Evolutionary conservation across 1,139 yeast species (phyloP).

Genomic region (Debaryomycetaceae sp.): DNA sequence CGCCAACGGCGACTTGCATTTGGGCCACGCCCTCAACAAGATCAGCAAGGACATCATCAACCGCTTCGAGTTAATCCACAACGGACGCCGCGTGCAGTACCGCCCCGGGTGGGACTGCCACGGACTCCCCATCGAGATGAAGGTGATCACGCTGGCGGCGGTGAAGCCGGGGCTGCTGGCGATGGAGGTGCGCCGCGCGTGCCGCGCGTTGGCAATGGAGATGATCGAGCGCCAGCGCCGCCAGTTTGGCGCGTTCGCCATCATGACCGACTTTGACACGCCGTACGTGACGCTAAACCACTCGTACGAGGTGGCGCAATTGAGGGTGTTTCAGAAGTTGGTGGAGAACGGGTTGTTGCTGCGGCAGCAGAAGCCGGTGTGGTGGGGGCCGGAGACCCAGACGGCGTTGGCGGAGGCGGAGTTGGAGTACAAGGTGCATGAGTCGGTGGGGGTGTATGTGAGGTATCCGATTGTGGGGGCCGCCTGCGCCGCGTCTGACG

Average conservation of each 20-base stretch:
- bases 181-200: slow-evolving; percentile 55
- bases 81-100: slow-evolving; percentile 61
- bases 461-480: slow-evolving; percentile 47
- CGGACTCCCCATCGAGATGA: slow-evolving; percentile 92
- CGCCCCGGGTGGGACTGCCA: slow-evolving; percentile 99
- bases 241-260: slow-evolving; percentile 66
- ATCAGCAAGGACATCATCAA: slow-evolving; percentile 80
- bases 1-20: slow-evolving; percentile 89
- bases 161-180: slow-evolving; percentile 15
- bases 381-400: slow-evolving; percentile 93
- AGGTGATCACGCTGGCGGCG: slow-evolving; percentile 53
- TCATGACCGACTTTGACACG: slow-evolving; percentile 76
- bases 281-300: slow-evolving; percentile 72
- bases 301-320: slow-evolving; percentile 69
- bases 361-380: slow-evolving; percentile 89
- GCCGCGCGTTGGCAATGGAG: slow-evolving; percentile 61
- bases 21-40: slow-evolving; percentile 93
- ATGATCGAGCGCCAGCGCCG: slow-evolving; percentile 61
- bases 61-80: slow-evolving; percentile 57
- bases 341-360: slow-evolving; percentile 65
- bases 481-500: too few species aligned
- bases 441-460: slow-evolving; percentile 66
- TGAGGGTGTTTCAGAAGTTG: slow-evolving; percentile 64
- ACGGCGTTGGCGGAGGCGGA: slow-evolving; percentile 98
- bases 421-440: slow-evolving; percentile 78